Evolutionary conservation across 768 basidiomycete genomes (phyloP), one percentile per base, ranked within the genome.

Genomic region (Leccinum broughii): DNA sequence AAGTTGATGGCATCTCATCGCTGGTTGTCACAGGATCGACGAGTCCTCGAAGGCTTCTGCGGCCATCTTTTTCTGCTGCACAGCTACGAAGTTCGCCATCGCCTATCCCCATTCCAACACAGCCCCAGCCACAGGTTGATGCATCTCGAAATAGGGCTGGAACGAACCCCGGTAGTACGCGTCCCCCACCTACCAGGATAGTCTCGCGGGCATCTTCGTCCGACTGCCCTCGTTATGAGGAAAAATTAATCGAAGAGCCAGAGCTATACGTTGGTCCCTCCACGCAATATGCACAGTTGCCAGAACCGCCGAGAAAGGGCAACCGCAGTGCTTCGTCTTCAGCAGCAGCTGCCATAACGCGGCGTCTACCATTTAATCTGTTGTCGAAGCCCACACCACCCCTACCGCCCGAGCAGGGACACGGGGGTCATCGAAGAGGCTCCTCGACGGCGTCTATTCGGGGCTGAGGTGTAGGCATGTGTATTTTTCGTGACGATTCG

Each of bases 41-140:
- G 56, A 85, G 84, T 20, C 85, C 87, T 30, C 79, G 88, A 67
- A 80, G 78, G 63, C 72, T 75, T 55, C 69, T 92, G 59, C 81
- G 90, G 55, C 87, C 90, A 15, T 92, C 90, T 22, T 81, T 84
- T 64, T 92, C 90, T 69, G 90, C 90, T 55, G 88, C 88, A 13
- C 90, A 92, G 66, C 76, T 92, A 44, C 81, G 90, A 59, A 83
- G 79, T 15, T 75, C 76, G 10, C 76, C 81, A n/a, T 77, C 77
- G 50, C 58, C 76, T 34, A 64, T 72, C 66, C 64, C 74, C 49
- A 60, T 72, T 61, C 69, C 75, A 51, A 53, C 68, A 71, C 74
- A 65, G 63, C 73, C 63, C 28, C 79, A 79, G 35, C 73, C 63
- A 32, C 79, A 79, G 35, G 81, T 80, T 65, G 82, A 78, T 54